phyloP scores from a whole-genome alignment of 2,329 filamentous ascomycete species.

The Albophoma yamanashiensis region DNA sequence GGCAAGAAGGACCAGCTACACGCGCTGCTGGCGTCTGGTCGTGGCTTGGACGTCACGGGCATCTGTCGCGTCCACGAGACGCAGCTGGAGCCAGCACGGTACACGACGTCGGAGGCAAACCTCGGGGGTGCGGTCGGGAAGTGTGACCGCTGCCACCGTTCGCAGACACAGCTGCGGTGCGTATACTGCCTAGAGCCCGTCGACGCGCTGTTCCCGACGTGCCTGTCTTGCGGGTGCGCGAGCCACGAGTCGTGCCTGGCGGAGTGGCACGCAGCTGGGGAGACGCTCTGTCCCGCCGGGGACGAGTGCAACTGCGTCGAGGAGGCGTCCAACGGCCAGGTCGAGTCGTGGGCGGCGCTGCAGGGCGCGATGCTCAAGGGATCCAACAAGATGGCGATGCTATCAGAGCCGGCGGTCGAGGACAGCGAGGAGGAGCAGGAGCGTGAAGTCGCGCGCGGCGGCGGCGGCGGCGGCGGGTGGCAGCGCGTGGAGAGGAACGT shows the following conservation, averaged over 20 bases:
- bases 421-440: constrained; percentile 20
- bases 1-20: constrained; percentile 44
- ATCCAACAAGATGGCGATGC: constrained; percentile 8
- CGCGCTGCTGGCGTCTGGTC: constrained; percentile 37
- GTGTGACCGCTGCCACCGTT: constrained; percentile 40
- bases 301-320: constrained; percentile 54
- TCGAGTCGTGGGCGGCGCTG: constrained; percentile 49
- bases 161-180: constrained; percentile 48
- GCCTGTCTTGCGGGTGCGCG: constrained; percentile 52
- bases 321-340: constrained; percentile 43
- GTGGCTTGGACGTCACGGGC: constrained; percentile 52
- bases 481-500: constrained; percentile 14
- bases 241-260: constrained; percentile 48
- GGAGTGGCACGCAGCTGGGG: constrained; percentile 47
- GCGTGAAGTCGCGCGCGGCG: constrained; percentile 6
- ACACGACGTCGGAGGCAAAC: constrained; percentile 27
- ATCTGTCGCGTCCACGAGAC: constrained; percentile 53
- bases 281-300: constrained; percentile 48
- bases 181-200: constrained; percentile 53
- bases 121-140: constrained; percentile 37
- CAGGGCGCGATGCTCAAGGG: constrained; percentile 25
- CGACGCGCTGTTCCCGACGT: constrained; percentile 48
- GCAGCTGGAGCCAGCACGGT: constrained; percentile 48
- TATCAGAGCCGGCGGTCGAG: constrained; percentile 18
- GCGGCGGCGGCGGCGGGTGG: constrained; percentile 13